Evolutionary conservation across 2,329 filamentous ascomycete genomes (phyloP), one percentile per base, ranked within the genome.

Genomic region (Chaetomium sp.): DNA sequence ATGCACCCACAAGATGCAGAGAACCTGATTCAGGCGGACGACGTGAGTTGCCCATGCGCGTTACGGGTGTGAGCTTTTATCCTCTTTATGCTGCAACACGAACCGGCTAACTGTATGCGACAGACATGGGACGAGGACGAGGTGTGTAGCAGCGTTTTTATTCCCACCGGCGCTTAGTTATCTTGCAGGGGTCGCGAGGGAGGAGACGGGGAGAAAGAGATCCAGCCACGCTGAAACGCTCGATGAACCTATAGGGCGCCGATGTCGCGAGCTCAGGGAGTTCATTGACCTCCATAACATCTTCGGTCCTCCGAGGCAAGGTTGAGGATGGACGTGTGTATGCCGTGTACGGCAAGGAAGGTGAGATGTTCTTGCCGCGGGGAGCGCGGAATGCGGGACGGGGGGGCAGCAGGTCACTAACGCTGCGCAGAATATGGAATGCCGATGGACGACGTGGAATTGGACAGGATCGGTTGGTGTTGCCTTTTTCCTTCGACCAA

Each of bases 371-470:
- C 19, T 27, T 27, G 19, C 19, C 19, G 19, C 19, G 19, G 19
- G 19, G 19, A 27, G 19, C 19, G 19, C 19, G 19, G 19, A 27
- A 27, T 10, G 61, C 46, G 3, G 10, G 19, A 1, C n/a, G n/a
- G 6, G 7, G 9, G 14, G 33, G 14, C 40, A 8, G 32, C 6
- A 35, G 1, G 42, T 34, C 6, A 40, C 41, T 41, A 34, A 51
- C 50, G 19, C 4, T 3, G 1, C 5, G 12, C 49, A 72, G 70
- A 73, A 55, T 72, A 73, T 58, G 69, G 70, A 4, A 59, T 74
- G 12, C 72, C 72, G 6, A 74, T 73, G 65, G 72, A 74, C 44
- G 70, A 73, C 45, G 59, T 60, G 6, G 72, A 74, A 54, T 63
- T 74, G 27, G 71, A 74, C 51, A 66, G 72, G 10, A 71, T 74